Evolutionary conservation across 2,329 filamentous ascomycete genomes (phyloP), one percentile per base, ranked within the genome.

Genomic region (Alternaria longipes): DNA sequence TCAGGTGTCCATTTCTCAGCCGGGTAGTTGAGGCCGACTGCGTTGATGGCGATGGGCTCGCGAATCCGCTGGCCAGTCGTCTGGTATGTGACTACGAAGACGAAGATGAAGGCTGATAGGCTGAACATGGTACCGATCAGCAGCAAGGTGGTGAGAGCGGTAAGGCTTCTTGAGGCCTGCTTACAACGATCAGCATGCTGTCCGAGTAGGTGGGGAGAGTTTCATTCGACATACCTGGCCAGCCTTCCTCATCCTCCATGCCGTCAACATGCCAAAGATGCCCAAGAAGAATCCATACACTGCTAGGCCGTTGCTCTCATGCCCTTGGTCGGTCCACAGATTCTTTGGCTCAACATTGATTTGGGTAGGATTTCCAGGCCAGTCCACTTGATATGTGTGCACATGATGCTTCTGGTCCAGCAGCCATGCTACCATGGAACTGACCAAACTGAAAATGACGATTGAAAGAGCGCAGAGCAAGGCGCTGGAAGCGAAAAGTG

Each of bases 121-220:
- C 73, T 74, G 65, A 75, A 74, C 20, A 74, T 50, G 1, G 70
- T 57, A 26, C 72, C 71, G 5, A 73, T 56, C 18, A 73, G 61
- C 50, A 76, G 73, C 55, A 78, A 67, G 41, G 78, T 64, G 46
- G 76, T 65, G 30, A 82, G 78, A 40, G 71, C 62, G 38, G 78
- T 73, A 18, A 81, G 69, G 44, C 73, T 69, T 53, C 70, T 72
- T 1, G 68, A 64, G n/a, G 66, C 63, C 69, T 74, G 62, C 47
- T 52, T 32, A 40, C 30, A 4, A 14, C 3, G 4, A 22, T 62
- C 22, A 62, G 56, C 24, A 44, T 26, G 20, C 28, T 30, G 36
- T 24, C 32, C 24, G 11, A 8, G 7, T 14, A 5, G 16, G 4
- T 14, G 16, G 16, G 12, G 16, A 22, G 8, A 11, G 14, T 40